Conservation (phyloP, 495 filamentous ascomycete genomes). For the Hypoxylon crocopeplum region DNA sequence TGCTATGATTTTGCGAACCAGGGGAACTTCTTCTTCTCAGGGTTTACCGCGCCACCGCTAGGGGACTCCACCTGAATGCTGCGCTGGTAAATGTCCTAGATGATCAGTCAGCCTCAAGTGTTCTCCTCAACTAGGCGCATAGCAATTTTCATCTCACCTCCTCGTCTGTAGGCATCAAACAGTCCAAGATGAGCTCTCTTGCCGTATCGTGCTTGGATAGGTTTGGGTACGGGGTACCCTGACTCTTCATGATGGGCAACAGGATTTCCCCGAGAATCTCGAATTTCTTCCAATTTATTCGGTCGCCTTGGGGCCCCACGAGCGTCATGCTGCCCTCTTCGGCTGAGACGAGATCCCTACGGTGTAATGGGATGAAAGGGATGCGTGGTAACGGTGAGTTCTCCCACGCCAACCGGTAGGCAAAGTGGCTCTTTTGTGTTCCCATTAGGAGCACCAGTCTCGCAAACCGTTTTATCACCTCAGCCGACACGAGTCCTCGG, state of each 20-base stretch:
- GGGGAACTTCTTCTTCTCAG: slow-evolving; percentile 62
- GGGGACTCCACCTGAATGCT: slow-evolving; percentile 62
- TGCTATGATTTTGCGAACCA: slow-evolving; percentile 58
- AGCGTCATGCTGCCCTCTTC: slow-evolving; percentile 93
- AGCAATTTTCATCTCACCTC: slow-evolving; percentile 52
- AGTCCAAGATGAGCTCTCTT: slow-evolving; percentile 75
- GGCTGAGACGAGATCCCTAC: slow-evolving; percentile 86
- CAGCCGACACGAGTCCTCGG: slow-evolving; percentile 71
- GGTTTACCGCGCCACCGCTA: slow-evolving; percentile 43
- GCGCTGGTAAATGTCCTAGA: slow-evolving; percentile 67
- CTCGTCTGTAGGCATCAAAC: slow-evolving; percentile 62
- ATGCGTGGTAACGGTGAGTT: slow-evolving; percentile 90
- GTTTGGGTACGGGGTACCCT: slow-evolving; percentile 80
- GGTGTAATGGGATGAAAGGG: slow-evolving; percentile 91
- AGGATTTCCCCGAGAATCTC: slow-evolving; percentile 94
- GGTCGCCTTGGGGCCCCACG: slow-evolving; percentile 71
- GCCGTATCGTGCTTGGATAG: slow-evolving; percentile 69
- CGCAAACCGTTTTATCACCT: slow-evolving; percentile 81
- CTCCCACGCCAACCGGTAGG: slow-evolving; percentile 95
- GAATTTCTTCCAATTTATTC: slow-evolving; percentile 98
- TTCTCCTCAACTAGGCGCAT: not conserved
- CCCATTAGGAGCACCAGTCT: slow-evolving; percentile 91
- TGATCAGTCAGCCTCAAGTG: slow-evolving; percentile 35
- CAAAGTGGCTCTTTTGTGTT: slow-evolving; percentile 86
- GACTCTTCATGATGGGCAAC: slow-evolving; percentile 86